These are phyloP conservation scores for Podospora anserina DNA, from an alignment of 495 filamentous ascomycete genomes.

Conservation along the genomic window DNA sequence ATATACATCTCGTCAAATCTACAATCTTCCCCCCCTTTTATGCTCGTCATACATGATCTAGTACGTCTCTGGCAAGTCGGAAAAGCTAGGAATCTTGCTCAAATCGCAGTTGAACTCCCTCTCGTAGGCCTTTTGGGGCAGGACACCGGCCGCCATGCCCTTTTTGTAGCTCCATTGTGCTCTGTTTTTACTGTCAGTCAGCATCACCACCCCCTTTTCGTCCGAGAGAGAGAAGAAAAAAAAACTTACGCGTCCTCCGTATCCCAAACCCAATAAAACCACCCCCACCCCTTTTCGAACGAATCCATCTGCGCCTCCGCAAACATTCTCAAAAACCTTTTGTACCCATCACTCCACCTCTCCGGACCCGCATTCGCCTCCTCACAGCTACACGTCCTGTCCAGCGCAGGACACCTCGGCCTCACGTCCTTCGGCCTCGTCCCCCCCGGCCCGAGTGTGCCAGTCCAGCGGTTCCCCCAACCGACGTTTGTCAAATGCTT, in stretches of 20 bases:
- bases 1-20: neutral
- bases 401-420: conserved; percentile 66
- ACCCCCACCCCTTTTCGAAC: conserved; percentile 89
- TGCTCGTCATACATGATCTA: conserved; percentile 29
- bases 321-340: conserved; percentile 80
- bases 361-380: conserved; percentile 69
- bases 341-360: conserved; percentile 70
- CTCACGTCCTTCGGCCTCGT: conserved; percentile 35
- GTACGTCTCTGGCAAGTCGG: conserved; percentile 65
- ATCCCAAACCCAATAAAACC: conserved; percentile 93
- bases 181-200: conserved; percentile 52
- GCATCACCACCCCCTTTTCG: neutral
- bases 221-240: neutral
- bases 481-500: conserved; percentile 85
- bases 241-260: conserved; percentile 42
- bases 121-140: conserved; percentile 76
- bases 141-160: conserved; percentile 75
- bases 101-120: conserved; percentile 71
- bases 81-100: conserved; percentile 66
- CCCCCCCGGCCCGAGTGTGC: conserved; percentile 59
- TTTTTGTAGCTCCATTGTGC: conserved; percentile 93
- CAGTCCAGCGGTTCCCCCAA: conserved; percentile 86
- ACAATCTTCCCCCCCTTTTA: neutral
- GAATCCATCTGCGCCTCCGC: conserved; percentile 92
- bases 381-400: conserved; percentile 65